A percentile compares a stretch with the other conserved stretches of the same genome.
Evolutionary conservation across 75 land plant genomes (phyloP).

Genomic region (Pinus tabuliformis): DNA sequence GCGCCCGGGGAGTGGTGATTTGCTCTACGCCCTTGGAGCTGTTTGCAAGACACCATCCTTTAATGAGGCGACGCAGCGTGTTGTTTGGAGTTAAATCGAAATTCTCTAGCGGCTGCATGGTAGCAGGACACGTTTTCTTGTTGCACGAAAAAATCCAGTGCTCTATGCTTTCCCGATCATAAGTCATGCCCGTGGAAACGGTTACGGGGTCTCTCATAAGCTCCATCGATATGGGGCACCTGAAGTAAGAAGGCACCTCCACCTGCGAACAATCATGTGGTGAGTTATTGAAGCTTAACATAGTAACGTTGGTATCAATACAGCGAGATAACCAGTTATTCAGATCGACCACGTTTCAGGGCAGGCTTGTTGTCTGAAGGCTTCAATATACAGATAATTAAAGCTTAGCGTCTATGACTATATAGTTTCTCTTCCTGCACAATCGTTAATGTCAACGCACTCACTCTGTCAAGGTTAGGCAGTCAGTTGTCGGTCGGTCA

Average conservation of each 20-base stretch:
- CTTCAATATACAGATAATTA: too few relatives aligned
- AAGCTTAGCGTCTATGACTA: too few relatives aligned
- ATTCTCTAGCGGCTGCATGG: conserved; percentile 8
- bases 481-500: too few relatives aligned
- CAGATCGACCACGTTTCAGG: background rate
- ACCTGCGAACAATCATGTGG: background rate
- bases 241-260: conserved; percentile 21
- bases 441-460: too few relatives aligned
- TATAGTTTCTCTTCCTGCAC: too few relatives aligned
- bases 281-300: too few relatives aligned
- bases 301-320: background rate
- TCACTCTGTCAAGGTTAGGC: too few relatives aligned
- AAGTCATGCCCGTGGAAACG: conserved; percentile 21
- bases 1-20: background rate
- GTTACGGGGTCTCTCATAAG: conserved; percentile 30
- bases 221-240: conserved; percentile 34
- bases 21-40: background rate
- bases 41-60: conserved; percentile 12
- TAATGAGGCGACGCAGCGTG: conserved; percentile 33
- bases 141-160: conserved; percentile 11
- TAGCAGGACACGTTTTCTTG: conserved; percentile 23
- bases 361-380: too few relatives aligned
- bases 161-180: conserved; percentile 29
- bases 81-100: conserved; percentile 19
- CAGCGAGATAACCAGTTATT: background rate